Evolutionary conservation across 2,329 filamentous ascomycete species (phyloP).

Genomic region (Fusarium nurragi): DNA sequence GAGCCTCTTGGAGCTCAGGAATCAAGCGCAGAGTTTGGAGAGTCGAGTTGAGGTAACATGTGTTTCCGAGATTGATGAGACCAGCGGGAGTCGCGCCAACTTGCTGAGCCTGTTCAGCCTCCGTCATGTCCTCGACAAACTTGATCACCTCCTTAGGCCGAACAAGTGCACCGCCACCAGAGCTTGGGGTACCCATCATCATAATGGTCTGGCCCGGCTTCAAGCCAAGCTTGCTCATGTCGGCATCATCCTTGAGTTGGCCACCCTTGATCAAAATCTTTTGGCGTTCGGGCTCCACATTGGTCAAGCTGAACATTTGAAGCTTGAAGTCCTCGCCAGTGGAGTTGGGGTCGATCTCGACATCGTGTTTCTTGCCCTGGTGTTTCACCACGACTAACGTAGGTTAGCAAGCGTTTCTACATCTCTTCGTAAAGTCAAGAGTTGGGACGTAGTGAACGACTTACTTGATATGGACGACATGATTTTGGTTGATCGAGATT

Average conservation of each 20-base stretch:
- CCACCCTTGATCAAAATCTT: constrained; percentile 95
- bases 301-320: constrained; percentile 93
- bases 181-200: constrained; percentile 93
- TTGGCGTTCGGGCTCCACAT: constrained; percentile 94
- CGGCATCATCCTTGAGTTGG: constrained; percentile 94
- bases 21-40: constrained; percentile 90
- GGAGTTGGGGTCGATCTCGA: constrained; percentile 86
- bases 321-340: constrained; percentile 95
- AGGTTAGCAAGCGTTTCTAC: constrained; percentile 27
- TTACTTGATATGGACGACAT: constrained; percentile 68
- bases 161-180: constrained; percentile 67
- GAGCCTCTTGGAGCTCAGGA: constrained; percentile 86
- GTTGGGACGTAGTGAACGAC: constrained; percentile 36
- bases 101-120: constrained; percentile 85
- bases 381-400: constrained; percentile 87
- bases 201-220: constrained; percentile 90
- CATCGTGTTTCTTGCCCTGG: constrained; percentile 91
- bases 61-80: constrained; percentile 92
- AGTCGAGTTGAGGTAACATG: constrained; percentile 97
- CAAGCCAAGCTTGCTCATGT: constrained; percentile 82
- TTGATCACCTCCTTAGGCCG: constrained; percentile 83
- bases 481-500: constrained; percentile 40
- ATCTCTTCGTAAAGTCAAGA: not conserved
- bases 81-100: constrained; percentile 88
- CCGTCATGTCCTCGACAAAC: constrained; percentile 97